A percentile compares a stretch with the other conserved stretches of the same genome.
phyloP scores from a whole-genome alignment of 1,284 basidiomycete species.

The Pterula multifida region DNA sequence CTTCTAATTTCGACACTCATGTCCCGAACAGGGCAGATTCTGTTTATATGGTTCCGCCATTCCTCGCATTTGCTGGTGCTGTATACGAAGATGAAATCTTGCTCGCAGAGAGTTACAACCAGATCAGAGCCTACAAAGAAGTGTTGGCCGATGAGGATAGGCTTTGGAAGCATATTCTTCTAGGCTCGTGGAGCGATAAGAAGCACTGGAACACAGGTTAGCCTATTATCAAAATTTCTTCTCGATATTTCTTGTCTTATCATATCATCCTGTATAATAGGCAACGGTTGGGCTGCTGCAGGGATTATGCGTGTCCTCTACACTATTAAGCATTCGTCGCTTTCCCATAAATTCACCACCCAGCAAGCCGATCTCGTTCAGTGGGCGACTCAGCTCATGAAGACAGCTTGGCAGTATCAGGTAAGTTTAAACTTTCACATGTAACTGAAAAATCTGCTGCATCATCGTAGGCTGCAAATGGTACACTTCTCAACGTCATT shows the following conservation, averaged over 20 bases:
- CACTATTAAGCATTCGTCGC: conserved; percentile 37
- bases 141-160: conserved; percentile 7
- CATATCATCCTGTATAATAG: conserved; percentile 20
- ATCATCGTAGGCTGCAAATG: conserved; percentile 20
- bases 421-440: conserved; percentile 20
- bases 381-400: conserved; percentile 51
- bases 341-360: conserved; percentile 22
- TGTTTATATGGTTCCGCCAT: conserved; percentile 29
- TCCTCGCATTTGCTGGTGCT: conserved; percentile 22
- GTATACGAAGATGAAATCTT: conserved; percentile 16
- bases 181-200: conserved; percentile 32
- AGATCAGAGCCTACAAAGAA: conserved; percentile 18
- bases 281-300: conserved; percentile 30
- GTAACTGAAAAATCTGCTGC: conserved; percentile 24
- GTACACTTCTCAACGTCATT: conserved; percentile 42
- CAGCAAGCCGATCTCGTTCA: conserved; percentile 35
- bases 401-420: conserved; percentile 31
- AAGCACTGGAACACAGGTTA: conserved; percentile 10
- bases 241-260: not conserved
- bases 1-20: conserved; percentile 8
- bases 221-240: conserved; percentile 9
- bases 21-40: conserved; percentile 23
- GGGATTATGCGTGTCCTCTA: conserved; percentile 30
- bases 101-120: conserved; percentile 17
- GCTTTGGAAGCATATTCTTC: conserved; percentile 20